These are phyloP conservation scores for Pythium vanterpoolii DNA, from an alignment of 352 stramenopile genomes.

Conservation along the genomic window DNA sequence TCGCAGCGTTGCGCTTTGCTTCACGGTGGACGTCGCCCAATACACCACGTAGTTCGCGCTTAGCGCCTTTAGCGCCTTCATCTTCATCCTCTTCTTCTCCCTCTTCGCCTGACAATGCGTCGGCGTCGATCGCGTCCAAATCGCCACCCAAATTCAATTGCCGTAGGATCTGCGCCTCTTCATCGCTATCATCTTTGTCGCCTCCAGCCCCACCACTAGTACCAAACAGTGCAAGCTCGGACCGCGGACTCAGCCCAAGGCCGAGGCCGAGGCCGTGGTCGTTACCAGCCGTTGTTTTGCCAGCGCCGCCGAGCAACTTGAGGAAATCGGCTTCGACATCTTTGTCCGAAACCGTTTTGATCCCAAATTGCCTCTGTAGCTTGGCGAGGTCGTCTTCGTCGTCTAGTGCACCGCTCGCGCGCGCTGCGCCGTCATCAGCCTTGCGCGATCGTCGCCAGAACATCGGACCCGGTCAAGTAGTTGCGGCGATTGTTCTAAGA, in stretches of 20 bases:
- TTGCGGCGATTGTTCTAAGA: no score
- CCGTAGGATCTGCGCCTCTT: conserved; percentile 60
- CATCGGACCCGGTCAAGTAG: no score
- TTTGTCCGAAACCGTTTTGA: conserved; percentile 60
- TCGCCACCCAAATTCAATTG: conserved; percentile 36
- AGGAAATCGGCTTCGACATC: conserved; percentile 69
- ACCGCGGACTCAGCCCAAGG: conserved; percentile 36
- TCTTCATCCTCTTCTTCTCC: conserved; percentile 17
- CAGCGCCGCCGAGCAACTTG: conserved; percentile 37
- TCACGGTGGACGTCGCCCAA: conserved; percentile 34
- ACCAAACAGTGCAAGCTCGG: conserved; percentile 46
- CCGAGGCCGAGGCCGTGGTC: not conserved
- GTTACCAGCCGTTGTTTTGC: no score
- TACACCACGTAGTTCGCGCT: conserved; percentile 34
- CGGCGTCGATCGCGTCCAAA: conserved; percentile 25
- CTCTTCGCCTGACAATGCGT: conserved; percentile 27
- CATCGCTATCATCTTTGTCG: conserved; percentile 43
- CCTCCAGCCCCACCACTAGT: not conserved
- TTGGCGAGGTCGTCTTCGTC: conserved; percentile 44
- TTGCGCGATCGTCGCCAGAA: conserved; percentile 57
- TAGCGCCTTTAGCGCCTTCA: conserved; percentile 24
- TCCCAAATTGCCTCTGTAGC: conserved; percentile 77
- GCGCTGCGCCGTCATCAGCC: conserved; percentile 14
- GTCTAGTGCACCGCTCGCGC: conserved; percentile 9
- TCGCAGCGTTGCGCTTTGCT: conserved; percentile 12